Evolutionary conservation across 176 grass and related monocot genomes (phyloP), one percentile per base, ranked within the genome.

Genomic region (Echinochloa phyllopogon): DNA sequence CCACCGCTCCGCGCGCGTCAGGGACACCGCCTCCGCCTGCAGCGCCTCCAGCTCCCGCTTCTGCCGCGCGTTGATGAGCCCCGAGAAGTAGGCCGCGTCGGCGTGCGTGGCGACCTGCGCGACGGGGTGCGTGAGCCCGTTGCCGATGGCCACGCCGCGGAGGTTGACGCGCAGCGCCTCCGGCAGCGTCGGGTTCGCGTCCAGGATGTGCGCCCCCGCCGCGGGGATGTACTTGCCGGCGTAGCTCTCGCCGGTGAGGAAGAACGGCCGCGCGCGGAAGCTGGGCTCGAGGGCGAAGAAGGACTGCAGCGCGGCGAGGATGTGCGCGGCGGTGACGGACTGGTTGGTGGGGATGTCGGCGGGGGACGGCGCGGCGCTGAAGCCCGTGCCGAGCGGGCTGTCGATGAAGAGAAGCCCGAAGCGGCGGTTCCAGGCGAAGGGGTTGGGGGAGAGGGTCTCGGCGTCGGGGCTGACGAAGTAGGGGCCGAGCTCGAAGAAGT

Each of bases 401-500:
- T 72, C 69, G 69, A 72, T 50, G 69, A 72, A 72, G 69, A 72
- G 69, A 1, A 72, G 44, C 0, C 44, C 69, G 69, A 72, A 72
- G 24, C 23, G 69, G 69, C 69, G 69, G 69, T 72, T 72, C 69
- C 69, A 72, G 44, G 69, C 69, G 69, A 33, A 72, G 24, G 44
- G 69, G 44, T 72, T 72, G 69, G 75, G 80, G 17, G 80, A 15
- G 63, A 58, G 62, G 43, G 69, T 11, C 4, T 5, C 77, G 63
- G 45, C 62, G 68, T 72, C 69, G 49, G 69, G 52, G 52, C 39
- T 66, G 81, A 90, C 64, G 44, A 93, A 72, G 71, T 73, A 93
- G 23, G 91, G 84, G 27, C 87, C 91, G 44, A 93, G 78, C 84
- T 87, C 78, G 74, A 90, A 93, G 76, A 93, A 74, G 72, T 93